A percentile compares a stretch with the other conserved stretches of the same genome.
Conservation (phyloP, 2,329 filamentous ascomycete genomes). For the Aspergillus phoenicis region DNA sequence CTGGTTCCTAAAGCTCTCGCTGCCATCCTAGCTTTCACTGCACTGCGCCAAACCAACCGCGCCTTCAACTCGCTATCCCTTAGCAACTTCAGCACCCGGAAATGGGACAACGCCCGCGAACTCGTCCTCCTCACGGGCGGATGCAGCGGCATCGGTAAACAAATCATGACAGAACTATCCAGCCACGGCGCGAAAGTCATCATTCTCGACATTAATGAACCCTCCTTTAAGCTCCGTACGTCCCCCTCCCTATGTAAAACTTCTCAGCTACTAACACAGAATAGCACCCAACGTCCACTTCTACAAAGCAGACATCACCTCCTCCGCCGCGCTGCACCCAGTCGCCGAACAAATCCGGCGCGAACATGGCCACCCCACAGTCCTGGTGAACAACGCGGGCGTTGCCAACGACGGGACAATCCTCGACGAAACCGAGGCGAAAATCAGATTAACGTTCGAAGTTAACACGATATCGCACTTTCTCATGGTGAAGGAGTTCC, state of each 20-base stretch:
- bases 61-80: conserved; percentile 30
- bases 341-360: conserved; percentile 43
- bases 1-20: conserved; percentile 32
- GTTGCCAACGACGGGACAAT: conserved; percentile 53
- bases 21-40: conserved; percentile 25
- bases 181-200: conserved; percentile 34
- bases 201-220: conserved; percentile 43
- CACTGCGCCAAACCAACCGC: conserved; percentile 33
- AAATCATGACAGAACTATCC: conserved; percentile 37
- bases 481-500: conserved; percentile 54
- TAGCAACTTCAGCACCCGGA: conserved; percentile 33
- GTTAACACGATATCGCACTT: conserved; percentile 57
- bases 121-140: conserved; percentile 42
- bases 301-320: conserved; percentile 44
- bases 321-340: conserved; percentile 31
- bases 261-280: background rate
- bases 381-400: conserved; percentile 55
- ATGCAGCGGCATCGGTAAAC: conserved; percentile 43
- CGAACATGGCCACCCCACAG: conserved; percentile 48
- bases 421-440: conserved; percentile 47
- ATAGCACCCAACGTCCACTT: conserved; percentile 23
- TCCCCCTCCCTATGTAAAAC: background rate
- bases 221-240: conserved; percentile 33
- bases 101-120: conserved; percentile 33
- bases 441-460: conserved; percentile 53